phyloP scores from a whole-genome alignment of 805 yeast species.

The Spathaspora boniae region DNA sequence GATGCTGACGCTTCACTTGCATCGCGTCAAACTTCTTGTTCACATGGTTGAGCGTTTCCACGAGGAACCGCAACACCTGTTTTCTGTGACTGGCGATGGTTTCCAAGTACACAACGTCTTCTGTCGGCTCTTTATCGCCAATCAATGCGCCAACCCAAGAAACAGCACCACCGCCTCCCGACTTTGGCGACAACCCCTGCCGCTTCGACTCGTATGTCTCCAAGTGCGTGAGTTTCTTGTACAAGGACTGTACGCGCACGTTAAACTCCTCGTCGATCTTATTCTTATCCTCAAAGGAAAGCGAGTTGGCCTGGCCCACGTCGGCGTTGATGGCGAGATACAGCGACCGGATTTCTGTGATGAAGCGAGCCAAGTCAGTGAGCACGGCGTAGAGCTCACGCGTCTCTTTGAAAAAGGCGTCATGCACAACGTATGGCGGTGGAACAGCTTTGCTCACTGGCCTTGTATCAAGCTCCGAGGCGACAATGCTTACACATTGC shows the following conservation, averaged over 20 bases:
- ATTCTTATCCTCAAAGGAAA: slow-evolving; percentile 49
- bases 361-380: slow-evolving; percentile 28
- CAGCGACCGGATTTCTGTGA: slow-evolving; percentile 21
- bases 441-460: not conserved
- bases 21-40: slow-evolving; percentile 46
- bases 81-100: slow-evolving; percentile 44
- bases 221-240: slow-evolving; percentile 46
- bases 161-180: too few relatives aligned
- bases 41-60: slow-evolving; percentile 38
- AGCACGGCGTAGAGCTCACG: slow-evolving; percentile 31
- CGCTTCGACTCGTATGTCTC: slow-evolving; percentile 53
- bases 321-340: slow-evolving; percentile 24
- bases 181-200: slow-evolving; percentile 13
- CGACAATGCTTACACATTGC: slow-evolving; percentile 45
- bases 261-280: slow-evolving; percentile 54
- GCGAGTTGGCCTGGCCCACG: slow-evolving; percentile 12
- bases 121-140: slow-evolving; percentile 32
- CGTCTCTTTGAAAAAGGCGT: slow-evolving; percentile 42
- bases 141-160: slow-evolving; percentile 18
- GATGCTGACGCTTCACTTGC: slow-evolving; percentile 45
- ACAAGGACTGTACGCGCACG: slow-evolving; percentile 48
- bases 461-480: slow-evolving; percentile 23
- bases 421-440: slow-evolving; percentile 20
- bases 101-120: slow-evolving; percentile 25
- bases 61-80: slow-evolving; percentile 48